Base-by-base conservation (phyloP, 2,329 filamentous ascomycete genomes). In the Fusarium sp. region DNA sequence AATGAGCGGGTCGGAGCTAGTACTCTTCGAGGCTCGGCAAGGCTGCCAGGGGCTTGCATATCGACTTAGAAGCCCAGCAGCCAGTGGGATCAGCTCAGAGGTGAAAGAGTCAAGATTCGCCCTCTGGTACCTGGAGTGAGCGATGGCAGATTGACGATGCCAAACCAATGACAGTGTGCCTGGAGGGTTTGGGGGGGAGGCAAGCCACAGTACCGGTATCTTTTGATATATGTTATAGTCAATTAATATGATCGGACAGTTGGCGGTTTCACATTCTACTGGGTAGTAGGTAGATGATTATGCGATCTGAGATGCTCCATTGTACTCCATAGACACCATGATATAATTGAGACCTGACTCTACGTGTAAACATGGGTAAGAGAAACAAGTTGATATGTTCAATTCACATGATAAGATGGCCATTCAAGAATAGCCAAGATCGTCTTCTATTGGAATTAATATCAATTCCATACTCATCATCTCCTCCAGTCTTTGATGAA, bases 41-140 rank as follows among this genome's bases (percentile, higher is more conserved):
- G 72, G 68, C 71, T 74, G 72, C 72, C 70, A 74, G 71, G 72
- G 72, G 70, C 61, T 70, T 64, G 71, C 71, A 71, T 69, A 49
- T 60, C 27, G 52, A 65, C 32, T 55, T 59, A 35, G 35, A 67
- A 45, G 60, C 55, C 67, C 44, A 49, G 43, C 48, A 55, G 52
- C 62, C 66, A 70, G 52, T 69, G 56, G 48, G 39, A 63, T 44
- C n/a, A 40, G 22, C 50, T 41, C 23, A 30, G 35, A 48, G 55
- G 56, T 40, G 32, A 27, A 45, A 47, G 37, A 54, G 44, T 41
- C 27, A 57, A 54, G 61, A 65, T 53, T 65, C 56, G 49, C 40
- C 49, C 50, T 48, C 56, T 30, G 50, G 27, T 30, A 30, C 27
- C 58, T 56, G 30, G 20, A 51, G 57, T 32, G 27, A 55, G 46